Evolutionary conservation across 371 early-diverging fungal species (phyloP), one percentile per base, ranked within the genome.

Genomic region (Lichtheimia ramosa): DNA sequence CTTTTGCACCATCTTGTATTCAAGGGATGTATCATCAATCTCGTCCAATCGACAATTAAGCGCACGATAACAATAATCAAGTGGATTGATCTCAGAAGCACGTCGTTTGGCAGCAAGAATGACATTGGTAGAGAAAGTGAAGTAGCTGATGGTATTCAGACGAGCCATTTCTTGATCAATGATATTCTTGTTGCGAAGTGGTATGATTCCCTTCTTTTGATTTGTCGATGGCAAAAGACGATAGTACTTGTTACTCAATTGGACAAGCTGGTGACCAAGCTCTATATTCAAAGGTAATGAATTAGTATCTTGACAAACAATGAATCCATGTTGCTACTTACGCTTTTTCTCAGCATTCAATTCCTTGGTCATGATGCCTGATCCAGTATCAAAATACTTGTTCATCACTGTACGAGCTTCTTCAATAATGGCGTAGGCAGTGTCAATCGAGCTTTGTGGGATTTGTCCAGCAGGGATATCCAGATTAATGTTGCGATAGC

Each of bases 381-480:
- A 34, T 34, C 34, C 34, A 34, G 39, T 24, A 14, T 55, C 43
- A 5, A 24, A 15, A 14, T 24, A 55, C 20, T n/a, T 43, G 43
- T n/a, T 13, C 34, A 53, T 5, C 14, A 34, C 34, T 10, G 34
- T 34, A 34, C 34, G 41, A 81, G 66, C 24, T 68, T 62, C 3
- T 60, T 60, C 13, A 8, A 86, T 51, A 25, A 79, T 66, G 0
- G 49, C 40, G n/a, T 70, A 63, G 6, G 79, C 85, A 53, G 68
- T 46, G 18, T 74, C 63, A 4, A 85, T 68, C 6, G 58, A 61
- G 1, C 58, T 58, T 49, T 70, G 68, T 43, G 80, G 76, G 0
- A 83, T 39, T 51, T 77, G 80, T n/a, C 85, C 87, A 5, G 81
- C 54, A 7, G 79, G 80, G 48, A 84, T 71, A 58, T 74, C 79